Conservation (phyloP, 345 rosid genomes). For the Populus alba region DNA sequence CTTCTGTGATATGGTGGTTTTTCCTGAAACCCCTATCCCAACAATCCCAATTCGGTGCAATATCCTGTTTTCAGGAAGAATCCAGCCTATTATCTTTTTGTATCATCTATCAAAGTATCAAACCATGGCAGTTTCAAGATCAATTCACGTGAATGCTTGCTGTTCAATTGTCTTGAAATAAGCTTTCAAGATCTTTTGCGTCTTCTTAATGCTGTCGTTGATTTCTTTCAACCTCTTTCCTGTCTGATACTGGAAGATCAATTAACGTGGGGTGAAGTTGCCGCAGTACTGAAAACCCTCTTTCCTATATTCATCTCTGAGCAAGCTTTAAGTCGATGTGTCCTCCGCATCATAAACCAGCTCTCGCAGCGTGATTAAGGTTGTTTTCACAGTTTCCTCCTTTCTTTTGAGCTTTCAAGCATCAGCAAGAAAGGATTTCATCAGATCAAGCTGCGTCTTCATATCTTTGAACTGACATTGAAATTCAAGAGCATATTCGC, state of each 20-base stretch:
- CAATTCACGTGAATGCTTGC: not conserved
- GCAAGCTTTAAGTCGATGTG: not conserved
- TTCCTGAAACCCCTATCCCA: constrained; percentile 36
- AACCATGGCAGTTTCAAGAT: constrained; percentile 18
- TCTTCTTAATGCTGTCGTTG: constrained; percentile 1
- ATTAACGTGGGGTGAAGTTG: not conserved
- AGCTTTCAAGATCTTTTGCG: not conserved
- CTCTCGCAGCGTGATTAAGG: not conserved
- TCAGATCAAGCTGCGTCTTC: constrained; percentile 2
- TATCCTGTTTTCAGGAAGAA: constrained; percentile 5
- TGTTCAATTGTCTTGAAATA: constrained; percentile 7
- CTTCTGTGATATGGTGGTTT: constrained; percentile 32
- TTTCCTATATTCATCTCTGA: not conserved
- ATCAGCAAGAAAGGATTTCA: constrained; percentile 10
- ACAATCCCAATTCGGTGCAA: constrained; percentile 22
- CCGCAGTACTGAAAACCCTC: not conserved
- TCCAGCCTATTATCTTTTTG: constrained; percentile 28
- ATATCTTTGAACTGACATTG: not conserved
- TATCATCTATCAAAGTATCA: constrained; percentile 23
- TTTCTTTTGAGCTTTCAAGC: constrained; percentile 9
- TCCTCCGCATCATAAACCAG: constrained; percentile 3
- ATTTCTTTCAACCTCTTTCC: not conserved
- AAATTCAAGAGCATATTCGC: constrained; percentile 1
- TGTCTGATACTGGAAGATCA: not conserved
- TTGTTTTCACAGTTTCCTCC: constrained; percentile 1